phyloP scores from a whole-genome alignment of 495 filamentous ascomycete species.

The Podospora pseudocomata region DNA sequence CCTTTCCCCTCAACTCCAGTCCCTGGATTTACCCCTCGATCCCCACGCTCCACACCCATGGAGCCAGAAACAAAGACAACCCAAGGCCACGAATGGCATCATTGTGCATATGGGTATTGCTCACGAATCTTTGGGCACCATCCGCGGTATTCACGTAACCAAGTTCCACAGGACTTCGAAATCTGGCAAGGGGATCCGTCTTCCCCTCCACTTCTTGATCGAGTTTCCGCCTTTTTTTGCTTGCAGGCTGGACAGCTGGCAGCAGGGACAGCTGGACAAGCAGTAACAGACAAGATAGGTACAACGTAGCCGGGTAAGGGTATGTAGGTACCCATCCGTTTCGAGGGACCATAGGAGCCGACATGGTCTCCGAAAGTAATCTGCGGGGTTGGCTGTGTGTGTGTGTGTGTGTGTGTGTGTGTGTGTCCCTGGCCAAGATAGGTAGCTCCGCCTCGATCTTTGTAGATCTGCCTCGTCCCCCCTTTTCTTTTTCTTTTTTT shows the following conservation, averaged over 20 bases:
- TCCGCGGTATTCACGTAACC: background rate
- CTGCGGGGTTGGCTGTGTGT: background rate
- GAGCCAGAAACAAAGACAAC: background rate
- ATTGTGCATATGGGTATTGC: background rate
- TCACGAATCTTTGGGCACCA: background rate
- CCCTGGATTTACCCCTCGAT: background rate
- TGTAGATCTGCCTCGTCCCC: background rate
- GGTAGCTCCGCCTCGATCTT: background rate
- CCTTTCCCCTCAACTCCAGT: background rate
- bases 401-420: background rate
- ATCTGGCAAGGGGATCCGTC: background rate
- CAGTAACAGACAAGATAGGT: background rate
- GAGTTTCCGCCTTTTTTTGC: background rate
- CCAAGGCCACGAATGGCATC: background rate
- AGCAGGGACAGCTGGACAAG: background rate
- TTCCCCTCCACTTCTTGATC: background rate
- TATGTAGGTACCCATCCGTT: background rate
- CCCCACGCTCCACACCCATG: background rate
- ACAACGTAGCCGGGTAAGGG: background rate
- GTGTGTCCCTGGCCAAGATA: background rate
- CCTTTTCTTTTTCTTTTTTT: background rate
- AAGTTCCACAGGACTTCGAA: background rate
- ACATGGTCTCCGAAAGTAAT: background rate
- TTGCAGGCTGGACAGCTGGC: background rate
- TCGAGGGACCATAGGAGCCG: background rate